A percentile compares a stretch with the other conserved stretches of the same genome.
phyloP scores from a whole-genome alignment of 1,139 yeast genomes.

The Citeromyces hawaiiensis region DNA sequence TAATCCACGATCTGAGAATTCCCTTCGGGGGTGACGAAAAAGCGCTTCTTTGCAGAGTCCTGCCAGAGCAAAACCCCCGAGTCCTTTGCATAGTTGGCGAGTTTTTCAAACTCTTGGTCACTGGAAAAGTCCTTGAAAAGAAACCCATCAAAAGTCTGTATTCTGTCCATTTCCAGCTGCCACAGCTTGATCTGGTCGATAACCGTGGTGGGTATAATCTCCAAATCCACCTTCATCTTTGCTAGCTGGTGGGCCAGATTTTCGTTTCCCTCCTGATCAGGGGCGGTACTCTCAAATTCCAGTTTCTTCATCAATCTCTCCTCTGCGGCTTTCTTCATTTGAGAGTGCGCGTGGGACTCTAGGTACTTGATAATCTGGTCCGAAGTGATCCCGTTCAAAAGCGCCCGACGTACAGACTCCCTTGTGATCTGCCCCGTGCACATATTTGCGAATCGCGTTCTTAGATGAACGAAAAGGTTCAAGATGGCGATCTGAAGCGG shows the following conservation, averaged over 20 bases:
- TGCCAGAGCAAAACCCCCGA: slow-evolving; percentile 86
- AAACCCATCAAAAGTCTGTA: slow-evolving; percentile 79
- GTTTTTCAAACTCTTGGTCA: slow-evolving; percentile 61
- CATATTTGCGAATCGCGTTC: slow-evolving; percentile 79
- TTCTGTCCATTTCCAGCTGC: slow-evolving; percentile 93
- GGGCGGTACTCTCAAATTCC: slow-evolving; percentile 23
- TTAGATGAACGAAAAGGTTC: slow-evolving; percentile 74
- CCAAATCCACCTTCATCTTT: slow-evolving; percentile 30
- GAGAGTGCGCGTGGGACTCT: slow-evolving; percentile 90
- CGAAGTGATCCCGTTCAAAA: slow-evolving; percentile 83
- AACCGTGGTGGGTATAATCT: slow-evolving; percentile 84
- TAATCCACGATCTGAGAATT: slow-evolving; percentile 77
- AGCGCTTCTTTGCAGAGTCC: slow-evolving; percentile 50
- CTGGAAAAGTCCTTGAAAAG: slow-evolving; percentile 75
- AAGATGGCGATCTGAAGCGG: slow-evolving; percentile 92
- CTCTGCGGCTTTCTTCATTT: slow-evolving; percentile 65
- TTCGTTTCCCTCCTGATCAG: slow-evolving; percentile 29
- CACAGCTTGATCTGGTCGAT: slow-evolving; percentile 90
- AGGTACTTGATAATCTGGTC: slow-evolving; percentile 85
- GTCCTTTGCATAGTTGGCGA: slow-evolving; percentile 73
- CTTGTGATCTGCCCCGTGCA: slow-evolving; percentile 90
- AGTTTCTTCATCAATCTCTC: slow-evolving; percentile 52
- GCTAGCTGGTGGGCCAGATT: slow-evolving; percentile 14
- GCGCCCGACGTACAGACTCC: slow-evolving; percentile 78
- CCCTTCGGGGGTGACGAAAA: slow-evolving; percentile 81